phyloP scores from a whole-genome alignment of 108 stramenopile genomes.

The Nitzschia palea region DNA sequence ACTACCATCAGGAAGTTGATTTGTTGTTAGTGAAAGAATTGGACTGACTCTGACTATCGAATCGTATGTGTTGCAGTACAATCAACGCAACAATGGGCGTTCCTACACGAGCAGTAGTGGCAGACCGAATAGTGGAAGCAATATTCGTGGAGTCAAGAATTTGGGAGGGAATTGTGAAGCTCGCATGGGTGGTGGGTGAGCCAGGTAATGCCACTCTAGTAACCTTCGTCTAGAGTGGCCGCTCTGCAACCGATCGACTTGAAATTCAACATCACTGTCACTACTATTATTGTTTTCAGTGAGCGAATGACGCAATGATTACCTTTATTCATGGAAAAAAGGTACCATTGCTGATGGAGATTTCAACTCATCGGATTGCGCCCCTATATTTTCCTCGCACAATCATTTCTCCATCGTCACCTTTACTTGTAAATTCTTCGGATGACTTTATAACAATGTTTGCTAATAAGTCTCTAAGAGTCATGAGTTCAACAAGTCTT shows the following conservation, averaged over 20 bases:
- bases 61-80: slow-evolving; percentile 14
- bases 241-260: not conserved
- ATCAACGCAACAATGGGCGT: slow-evolving; percentile 19
- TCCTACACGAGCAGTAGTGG: slow-evolving; percentile 20
- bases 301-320: slow-evolving; percentile 8
- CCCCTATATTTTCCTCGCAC: not conserved
- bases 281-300: not conserved
- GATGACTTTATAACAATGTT: too few species aligned
- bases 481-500: too few species aligned
- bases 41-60: not conserved
- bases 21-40: not conserved
- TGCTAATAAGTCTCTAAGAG: too few species aligned
- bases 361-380: not conserved
- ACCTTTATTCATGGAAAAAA: not conserved
- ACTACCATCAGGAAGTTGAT: too few species aligned
- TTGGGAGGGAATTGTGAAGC: slow-evolving; percentile 19
- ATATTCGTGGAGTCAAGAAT: slow-evolving; percentile 35
- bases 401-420: not conserved
- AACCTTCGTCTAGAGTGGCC: slow-evolving; percentile 9
- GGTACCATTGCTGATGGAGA: not conserved
- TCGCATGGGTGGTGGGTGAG: slow-evolving; percentile 43
- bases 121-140: slow-evolving; percentile 7
- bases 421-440: too few species aligned
- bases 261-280: not conserved
- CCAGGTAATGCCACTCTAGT: slow-evolving; percentile 34